Evolutionary conservation across 768 basidiomycete species (phyloP), one percentile per base, ranked within the genome.

Genomic region (Phylloporus sp.): DNA sequence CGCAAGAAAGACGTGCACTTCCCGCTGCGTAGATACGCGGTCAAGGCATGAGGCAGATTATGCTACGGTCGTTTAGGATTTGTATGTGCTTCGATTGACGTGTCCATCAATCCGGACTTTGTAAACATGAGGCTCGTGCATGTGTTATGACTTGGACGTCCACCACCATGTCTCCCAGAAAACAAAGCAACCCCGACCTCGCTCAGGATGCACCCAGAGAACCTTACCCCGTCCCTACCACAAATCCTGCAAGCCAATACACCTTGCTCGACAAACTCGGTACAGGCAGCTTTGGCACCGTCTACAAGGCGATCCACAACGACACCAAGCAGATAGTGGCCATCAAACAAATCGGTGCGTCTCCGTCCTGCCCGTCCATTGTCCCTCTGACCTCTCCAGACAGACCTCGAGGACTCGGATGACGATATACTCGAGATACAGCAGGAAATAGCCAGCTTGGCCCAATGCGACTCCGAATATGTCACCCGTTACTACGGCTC

Each of bases 351-450:
- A 98, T 99, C 64, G 90, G 92, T 89, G 59, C 55, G 85, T 67
- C 17, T 26, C 46, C 49, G 36, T 59, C 44, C 38, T 23, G 27
- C 7, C 43, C 28, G 40, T 34, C 35, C 9, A 40, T 29, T 44
- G 10, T 42, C 37, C n/a, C 38, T 27, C 34, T 45, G 32, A 55
- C 39, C 21, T 27, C 38, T 39, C 39, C 18, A 23, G 13, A 32
- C 60, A 95, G 95, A 98, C 72, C 75, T 99, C 49, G 96, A 99
- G 68, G 90, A 96, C 68, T 91, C 93, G 21, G 94, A 97, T 68
- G 96, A 99, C 63, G 96, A 98, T 66, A 98, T 99, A 55, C 83
- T 89, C 15, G 96, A 99, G 69, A 99, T 99, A 39, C 96, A 99
- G 63, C 90, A 92, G 65, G 96, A 99, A 67, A 99, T 99, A 55